Evolutionary conservation across 306 rosid genomes (phyloP), one percentile per base, ranked within the genome.

Genomic region (Aeschynomene evenia): DNA sequence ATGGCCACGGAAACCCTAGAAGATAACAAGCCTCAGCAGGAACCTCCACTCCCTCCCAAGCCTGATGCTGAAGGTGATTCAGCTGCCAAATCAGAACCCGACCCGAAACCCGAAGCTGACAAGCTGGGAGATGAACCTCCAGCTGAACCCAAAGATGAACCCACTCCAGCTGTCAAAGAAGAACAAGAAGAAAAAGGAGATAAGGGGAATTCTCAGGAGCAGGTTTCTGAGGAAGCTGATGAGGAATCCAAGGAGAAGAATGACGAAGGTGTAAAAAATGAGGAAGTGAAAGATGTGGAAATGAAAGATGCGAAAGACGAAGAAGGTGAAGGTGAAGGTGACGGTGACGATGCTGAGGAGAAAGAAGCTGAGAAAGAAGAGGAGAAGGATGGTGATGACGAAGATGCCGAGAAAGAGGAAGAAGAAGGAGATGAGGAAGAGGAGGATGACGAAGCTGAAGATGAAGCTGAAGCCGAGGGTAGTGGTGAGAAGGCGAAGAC

Each of bases 1-100:
- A 94, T 94, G 97, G 94, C 96, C 29, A 68, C 92, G 42, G 96
- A 79, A 73, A 79, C 84, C 86, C 84, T 81, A 84, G 92, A 87
- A 33, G 96, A 85, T 55, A 78, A 45, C 80, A 80, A 79, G 20
- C 72, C 86, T 61, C 83, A 5, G 1, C 51, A 45, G 51, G 51
- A 45, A 45, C 51, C 51, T 45, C 51, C 42, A 9, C 19, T 19
- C 37, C 68, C n/a, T n/a, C 5, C 43, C 15, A 31, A 57, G 3
- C n/a, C 43, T 1, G 43, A 57, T 20, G 9, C 20, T 0, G 20
- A 45, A 37, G 42, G 8, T 9, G 42, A 2, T 8, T 45, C 51
- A 3, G 51, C 63, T 55, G 7, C 29, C 34, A 15, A 65, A 55
- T 3, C 50, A 29, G 22, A 15, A 28, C 37, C 58, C 20, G 34